Base-by-base conservation (phyloP, 148 eudicot genomes). In the Arctostaphylos glauca region DNA sequence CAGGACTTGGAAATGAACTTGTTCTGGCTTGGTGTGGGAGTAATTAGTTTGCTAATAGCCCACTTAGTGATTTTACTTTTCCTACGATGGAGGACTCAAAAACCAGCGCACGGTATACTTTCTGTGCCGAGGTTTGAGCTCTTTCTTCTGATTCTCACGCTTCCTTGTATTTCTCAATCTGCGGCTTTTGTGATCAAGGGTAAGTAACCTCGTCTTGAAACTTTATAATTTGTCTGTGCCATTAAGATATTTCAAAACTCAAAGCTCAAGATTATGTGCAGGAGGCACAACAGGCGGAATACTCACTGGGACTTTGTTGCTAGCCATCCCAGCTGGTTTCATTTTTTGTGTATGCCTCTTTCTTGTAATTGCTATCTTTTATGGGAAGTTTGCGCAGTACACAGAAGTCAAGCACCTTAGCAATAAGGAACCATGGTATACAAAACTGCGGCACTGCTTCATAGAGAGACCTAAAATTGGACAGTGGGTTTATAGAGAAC, bases 1-100 rank as follows among this genome's bases (percentile, higher is more conserved):
- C 68, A 53, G 83, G 78, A 81, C 25, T 73, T 81, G 2, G 78
- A 81, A 43, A 81, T 81, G 78, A 72, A 81, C 70, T 72, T 81
- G 53, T 81, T 81, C 78, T 81, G 83, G 83, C 83, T 81, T 81
- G 83, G 83, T 21, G 83, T 81, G 25, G 78, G 83, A 41, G 83
- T 49, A 81, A 15, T 73, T 55, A 60, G 77, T 81, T 81, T 81
- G 72, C 43, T 81, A 44, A 15, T 43, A 43, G 58, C 68, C 50
- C 83, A 72, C 43, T 13, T 25, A 53, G 43, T 71, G 77, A 55
- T 8, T 13, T 41, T 43, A n/a, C 31, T 72, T 71, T 81, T 81
- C 25, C 67, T 81, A 50, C 77, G 83, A 58, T 81, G 83, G 83
- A 81, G 78, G 68, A 56, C 38, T 53, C 70, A 23, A 55, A 54